Percentiles rank a stretch among this genome's conserved stretches.
Conservation (phyloP, 805 yeast genomes). For the Lipomyces yamadae region DNA sequence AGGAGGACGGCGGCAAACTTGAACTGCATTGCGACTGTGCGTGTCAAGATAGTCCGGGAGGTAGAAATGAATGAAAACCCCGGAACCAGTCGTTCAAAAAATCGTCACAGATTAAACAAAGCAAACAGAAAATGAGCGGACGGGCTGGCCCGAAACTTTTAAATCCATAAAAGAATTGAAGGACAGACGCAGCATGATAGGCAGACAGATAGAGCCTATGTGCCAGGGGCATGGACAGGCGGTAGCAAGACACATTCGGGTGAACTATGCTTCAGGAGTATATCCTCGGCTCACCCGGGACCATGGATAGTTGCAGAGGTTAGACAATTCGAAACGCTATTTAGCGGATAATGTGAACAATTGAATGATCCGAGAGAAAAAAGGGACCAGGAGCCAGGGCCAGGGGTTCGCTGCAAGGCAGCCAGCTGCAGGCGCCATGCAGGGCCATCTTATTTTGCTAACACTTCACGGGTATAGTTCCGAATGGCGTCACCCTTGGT, state of each 20-base stretch:
- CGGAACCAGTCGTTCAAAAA: not conserved
- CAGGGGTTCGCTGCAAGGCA: not conserved
- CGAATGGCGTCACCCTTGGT: not conserved
- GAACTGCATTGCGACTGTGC: not conserved
- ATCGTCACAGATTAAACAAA: not conserved
- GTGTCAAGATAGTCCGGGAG: not conserved
- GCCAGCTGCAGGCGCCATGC: not conserved
- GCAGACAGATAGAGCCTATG: not conserved
- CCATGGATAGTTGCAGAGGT: not conserved
- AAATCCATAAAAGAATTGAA: not conserved
- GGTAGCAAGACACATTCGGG: not conserved
- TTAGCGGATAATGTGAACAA: not conserved
- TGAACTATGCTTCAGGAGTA: not conserved
- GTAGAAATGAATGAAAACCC: not conserved
- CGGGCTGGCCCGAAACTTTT: no score
- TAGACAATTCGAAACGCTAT: not conserved
- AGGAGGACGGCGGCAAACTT: not conserved
- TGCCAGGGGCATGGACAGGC: not conserved
- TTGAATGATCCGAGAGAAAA: not conserved
- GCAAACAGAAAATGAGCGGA: no score
- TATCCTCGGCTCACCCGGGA: not conserved
- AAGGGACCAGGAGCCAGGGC: not conserved
- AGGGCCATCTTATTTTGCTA: not conserved
- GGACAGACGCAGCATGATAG: not conserved
- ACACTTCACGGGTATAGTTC: not conserved